These are phyloP conservation scores for Syzygium jambos DNA, from an alignment of 345 rosid species.

Conservation along the genomic window DNA sequence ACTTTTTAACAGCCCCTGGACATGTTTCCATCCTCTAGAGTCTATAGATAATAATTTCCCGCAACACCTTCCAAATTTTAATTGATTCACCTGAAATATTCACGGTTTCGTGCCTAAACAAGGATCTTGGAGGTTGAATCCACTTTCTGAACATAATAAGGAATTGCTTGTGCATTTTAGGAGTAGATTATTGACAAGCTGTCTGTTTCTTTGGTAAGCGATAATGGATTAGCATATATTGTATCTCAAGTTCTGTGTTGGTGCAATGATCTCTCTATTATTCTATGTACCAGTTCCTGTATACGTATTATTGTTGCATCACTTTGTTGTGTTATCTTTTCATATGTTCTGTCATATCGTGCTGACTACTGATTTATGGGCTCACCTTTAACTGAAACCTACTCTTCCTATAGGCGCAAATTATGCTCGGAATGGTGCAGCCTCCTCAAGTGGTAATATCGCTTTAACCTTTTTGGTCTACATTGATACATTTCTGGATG, in stretches of 20 bases:
- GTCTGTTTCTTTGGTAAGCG: neutral
- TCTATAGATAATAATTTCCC: neutral
- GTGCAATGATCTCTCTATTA: neutral
- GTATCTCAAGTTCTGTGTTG: neutral
- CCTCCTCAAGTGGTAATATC: constrained; percentile 75
- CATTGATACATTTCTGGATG: neutral
- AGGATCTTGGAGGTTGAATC: neutral
- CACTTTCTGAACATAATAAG: neutral
- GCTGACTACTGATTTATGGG: neutral
- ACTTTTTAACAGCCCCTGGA: neutral
- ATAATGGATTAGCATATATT: neutral
- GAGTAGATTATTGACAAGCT: neutral
- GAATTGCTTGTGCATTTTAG: neutral
- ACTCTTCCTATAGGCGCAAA: constrained; percentile 63
- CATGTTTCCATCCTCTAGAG: neutral
- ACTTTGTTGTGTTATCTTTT: neutral
- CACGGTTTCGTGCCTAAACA: neutral
- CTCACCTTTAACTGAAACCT: neutral
- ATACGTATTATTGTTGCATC: neutral
- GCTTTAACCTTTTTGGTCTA: constrained; percentile 1
- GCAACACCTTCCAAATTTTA: neutral
- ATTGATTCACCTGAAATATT: neutral
- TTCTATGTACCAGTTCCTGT: neutral
- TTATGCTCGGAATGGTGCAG: constrained; percentile 99
- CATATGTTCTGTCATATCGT: neutral